Evolutionary conservation across 495 filamentous ascomycete genomes (phyloP), one percentile per base, ranked within the genome.

Genomic region (Letharia columbiana): DNA sequence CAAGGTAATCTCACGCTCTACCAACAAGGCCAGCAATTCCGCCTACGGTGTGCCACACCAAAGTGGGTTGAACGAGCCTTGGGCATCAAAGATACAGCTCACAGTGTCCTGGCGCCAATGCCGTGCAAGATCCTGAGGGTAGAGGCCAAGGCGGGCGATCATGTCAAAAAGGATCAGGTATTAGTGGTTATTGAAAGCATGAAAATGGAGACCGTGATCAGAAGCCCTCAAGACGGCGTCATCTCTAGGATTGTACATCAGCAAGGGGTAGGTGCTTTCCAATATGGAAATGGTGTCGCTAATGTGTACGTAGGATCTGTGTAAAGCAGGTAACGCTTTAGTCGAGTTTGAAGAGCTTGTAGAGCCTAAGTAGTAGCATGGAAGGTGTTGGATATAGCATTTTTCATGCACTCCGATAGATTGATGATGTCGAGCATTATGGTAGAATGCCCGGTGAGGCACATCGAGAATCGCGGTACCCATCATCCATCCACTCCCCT

Each of bases 201-300:
- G 94, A 98, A 98, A 83, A 98, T 98, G 94, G 94, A 98, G 77
- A 98, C 91, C 42, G 91, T 96, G 44, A 96, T 98, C 66, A 82
- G 94, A 66, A 92, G 89, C 68, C 94, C 94, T 15, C 86, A 91
- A 59, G 86, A 87, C 68, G 94, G 91, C 10, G 82, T 86, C 12
- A 83, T 98, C 66, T 84, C 86, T 65, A 90, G 84, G 75, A 78
- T 98, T 58, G 91, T 93, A 50, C 92, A 97, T 77, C 82, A 87
- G 75, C 82, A 87, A 79, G 93, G 93, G 73, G 91, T 96, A 85
- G 81, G 90, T 85, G 60, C 12, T 17, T 39, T 12, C 47, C 23
- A 58, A 20, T 54, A 60, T 20, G 6, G 45, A 42, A 66, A n/a
- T 5, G 20, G 35, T 33, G 42, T 50, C 15, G 66, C 68, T 70